Percentiles rank a stretch among this genome's conserved stretches.
Conservation (phyloP, 169 alveolate species). For the Plasmodium yoelii region DNA sequence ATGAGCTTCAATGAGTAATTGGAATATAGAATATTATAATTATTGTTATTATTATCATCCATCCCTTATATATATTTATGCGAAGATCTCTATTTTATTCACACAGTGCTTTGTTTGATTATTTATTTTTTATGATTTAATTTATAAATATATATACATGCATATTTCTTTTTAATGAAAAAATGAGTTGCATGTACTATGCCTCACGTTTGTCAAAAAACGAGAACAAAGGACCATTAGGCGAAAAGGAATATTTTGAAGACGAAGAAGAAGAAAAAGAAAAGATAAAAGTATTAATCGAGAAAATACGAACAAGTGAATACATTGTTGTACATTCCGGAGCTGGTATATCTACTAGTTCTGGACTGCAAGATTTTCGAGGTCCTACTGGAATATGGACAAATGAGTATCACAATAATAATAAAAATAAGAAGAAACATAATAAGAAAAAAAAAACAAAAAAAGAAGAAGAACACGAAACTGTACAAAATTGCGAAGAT, state of each 20-base stretch:
- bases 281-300: constrained; percentile 76
- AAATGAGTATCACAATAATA: constrained; percentile 62
- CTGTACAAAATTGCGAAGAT: constrained; percentile 11
- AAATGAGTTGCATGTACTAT: constrained; percentile 77
- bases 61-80: too few species aligned
- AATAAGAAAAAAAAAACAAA: constrained; percentile 39
- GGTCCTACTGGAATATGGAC: constrained; percentile 90
- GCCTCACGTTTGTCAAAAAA: constrained; percentile 82
- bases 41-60: too few species aligned
- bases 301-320: constrained; percentile 77
- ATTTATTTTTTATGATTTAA: too few species aligned
- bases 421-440: constrained; percentile 41
- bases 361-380: constrained; percentile 86
- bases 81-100: too few species aligned
- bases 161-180: neutral
- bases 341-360: constrained; percentile 88
- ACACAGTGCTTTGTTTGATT: too few species aligned
- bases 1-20: too few species aligned
- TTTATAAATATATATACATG: too few species aligned
- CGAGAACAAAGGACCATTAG: constrained; percentile 87
- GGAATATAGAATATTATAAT: too few species aligned
- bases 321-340: constrained; percentile 84
- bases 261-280: constrained; percentile 78
- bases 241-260: constrained; percentile 83
- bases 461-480: constrained; percentile 17